Evolutionary conservation across 2,329 filamentous ascomycete genomes (phyloP), one percentile per base, ranked within the genome.

Genomic region (Orbilia blumenaviensis): DNA sequence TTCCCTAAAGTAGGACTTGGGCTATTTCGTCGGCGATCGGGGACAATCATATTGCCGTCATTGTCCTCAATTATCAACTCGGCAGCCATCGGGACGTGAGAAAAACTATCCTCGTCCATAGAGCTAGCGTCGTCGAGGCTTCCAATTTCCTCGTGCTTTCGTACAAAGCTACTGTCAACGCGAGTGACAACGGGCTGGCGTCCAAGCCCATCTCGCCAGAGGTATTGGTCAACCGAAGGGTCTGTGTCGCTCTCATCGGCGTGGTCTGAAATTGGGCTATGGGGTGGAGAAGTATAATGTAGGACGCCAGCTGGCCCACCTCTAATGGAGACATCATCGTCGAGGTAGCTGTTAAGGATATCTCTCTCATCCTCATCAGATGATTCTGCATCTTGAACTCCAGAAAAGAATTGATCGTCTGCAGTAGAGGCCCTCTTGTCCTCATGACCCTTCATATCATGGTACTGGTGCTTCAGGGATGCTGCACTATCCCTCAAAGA

Each of bases 361-460:
- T 76, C 72, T 10, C 60, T 61, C 38, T 69, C 64, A 14, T 76
- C 72, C 21, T 76, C 72, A 12, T 76, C 72, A 16, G 72, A 76
- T 3, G 72, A 76, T 85, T 61, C 72, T 2, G 64, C 72, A 32
- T 76, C 72, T 36, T 76, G 72, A 64, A 87, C 83, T 25, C 86
- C 86, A 71, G 87, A 88, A 74, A 93, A 86, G 80, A 93, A 93
- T 80, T 95, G 92, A 75, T 94, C 92, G 76, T 93, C 90, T 14
- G 86, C 87, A 32, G 88, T 85, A 18, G 84, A 85, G 29, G 90
- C 85, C 60, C 92, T 90, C 77, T 94, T 91, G 64, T 90, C 90
- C 2, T 85, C 84, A 63, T 87, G 87, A 32, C 2, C 48, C 16
- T 76, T 76, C 21, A 76, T 69, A 25, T 89, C 86, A 18, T 88